Evolutionary conservation across 1,284 basidiomycete genomes (phyloP).

Genomic region (Bondarzewia mesenterica): DNA sequence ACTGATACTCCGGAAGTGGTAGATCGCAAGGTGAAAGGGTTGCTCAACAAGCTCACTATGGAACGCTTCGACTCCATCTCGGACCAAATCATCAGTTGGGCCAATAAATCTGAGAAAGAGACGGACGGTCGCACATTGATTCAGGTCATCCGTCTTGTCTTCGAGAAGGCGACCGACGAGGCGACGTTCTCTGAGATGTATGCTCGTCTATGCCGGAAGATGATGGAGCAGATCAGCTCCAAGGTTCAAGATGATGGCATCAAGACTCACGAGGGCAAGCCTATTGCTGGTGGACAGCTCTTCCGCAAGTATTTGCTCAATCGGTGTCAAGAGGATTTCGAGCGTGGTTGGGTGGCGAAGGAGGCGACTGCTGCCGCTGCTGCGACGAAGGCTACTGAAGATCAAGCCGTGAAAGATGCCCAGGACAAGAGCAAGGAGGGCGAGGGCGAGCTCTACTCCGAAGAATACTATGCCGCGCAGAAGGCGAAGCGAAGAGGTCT

Average conservation of each 20-base stretch:
- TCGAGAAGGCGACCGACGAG: slow-evolving; percentile 96
- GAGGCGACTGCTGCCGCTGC: slow-evolving; percentile 40
- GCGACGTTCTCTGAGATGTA: slow-evolving; percentile 97
- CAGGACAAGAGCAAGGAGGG: slow-evolving; percentile 37
- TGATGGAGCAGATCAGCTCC: slow-evolving; percentile 84
- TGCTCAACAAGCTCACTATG: slow-evolving; percentile 96
- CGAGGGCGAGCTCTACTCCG: slow-evolving; percentile 76
- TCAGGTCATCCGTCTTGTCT: slow-evolving; percentile 92
- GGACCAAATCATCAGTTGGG: slow-evolving; percentile 88
- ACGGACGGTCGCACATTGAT: slow-evolving; percentile 91
- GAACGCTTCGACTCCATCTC: slow-evolving; percentile 97
- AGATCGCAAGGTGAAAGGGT: slow-evolving; percentile 87
- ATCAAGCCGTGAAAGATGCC: slow-evolving; percentile 42
- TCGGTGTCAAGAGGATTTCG: slow-evolving; percentile 93
- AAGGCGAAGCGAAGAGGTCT: slow-evolving; percentile 97
- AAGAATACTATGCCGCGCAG: slow-evolving; percentile 94
- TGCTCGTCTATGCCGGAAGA: slow-evolving; percentile 87
- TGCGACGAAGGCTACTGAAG: slow-evolving; percentile 32
- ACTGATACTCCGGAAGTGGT: slow-evolving; percentile 75
- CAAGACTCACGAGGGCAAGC: slow-evolving; percentile 70
- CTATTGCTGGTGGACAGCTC: slow-evolving; percentile 83
- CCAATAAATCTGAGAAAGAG: slow-evolving; percentile 90
- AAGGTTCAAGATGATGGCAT: slow-evolving; percentile 85
- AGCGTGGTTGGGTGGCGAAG: slow-evolving; percentile 80
- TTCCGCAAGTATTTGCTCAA: slow-evolving; percentile 93